phyloP scores from a whole-genome alignment of 371 early-diverging fungal genomes.

The Lichtheimia ramosa region DNA sequence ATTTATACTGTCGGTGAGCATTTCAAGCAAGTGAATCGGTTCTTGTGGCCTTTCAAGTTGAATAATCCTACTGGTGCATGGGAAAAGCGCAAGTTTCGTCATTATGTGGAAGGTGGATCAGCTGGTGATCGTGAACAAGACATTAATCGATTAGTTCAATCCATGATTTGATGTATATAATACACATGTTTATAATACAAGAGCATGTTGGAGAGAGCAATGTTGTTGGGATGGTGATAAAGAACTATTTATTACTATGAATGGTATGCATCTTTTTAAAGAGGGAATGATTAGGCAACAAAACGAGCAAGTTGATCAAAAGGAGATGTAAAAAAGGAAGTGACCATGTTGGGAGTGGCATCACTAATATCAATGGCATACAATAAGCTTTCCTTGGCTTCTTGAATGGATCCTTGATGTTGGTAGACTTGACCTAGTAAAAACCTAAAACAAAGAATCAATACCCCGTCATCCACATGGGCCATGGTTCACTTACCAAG shows the following conservation, averaged over 20 bases:
- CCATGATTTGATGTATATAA: conserved; percentile 74
- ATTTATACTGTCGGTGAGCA: conserved; percentile 96
- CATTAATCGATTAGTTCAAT: conserved; percentile 93
- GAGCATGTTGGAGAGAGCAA: too few species aligned
- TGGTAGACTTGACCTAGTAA: conserved; percentile 25
- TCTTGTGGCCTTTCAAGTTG: conserved; percentile 99
- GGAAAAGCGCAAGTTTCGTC: conserved; percentile 89
- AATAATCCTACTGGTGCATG: conserved; percentile 96
- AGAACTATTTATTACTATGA: too few species aligned
- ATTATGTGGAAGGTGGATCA: conserved; percentile 98
- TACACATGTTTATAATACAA: too few species aligned
- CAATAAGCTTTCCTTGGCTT: conserved; percentile 31
- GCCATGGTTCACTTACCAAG: conserved; percentile 34
- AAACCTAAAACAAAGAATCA: conserved; percentile 38
- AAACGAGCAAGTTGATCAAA: conserved; percentile 26
- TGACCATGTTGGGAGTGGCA: conserved; percentile 10
- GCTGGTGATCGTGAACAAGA: conserved; percentile 94
- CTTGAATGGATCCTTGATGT: conserved; percentile 22
- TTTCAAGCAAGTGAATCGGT: conserved; percentile 84
- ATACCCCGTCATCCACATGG: background rate
- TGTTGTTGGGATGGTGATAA: too few species aligned
- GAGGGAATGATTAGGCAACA: conserved; percentile 11
- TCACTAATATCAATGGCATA: conserved; percentile 37
- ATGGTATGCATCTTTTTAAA: background rate
- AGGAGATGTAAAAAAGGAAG: conserved; percentile 1